phyloP scores from a whole-genome alignment of 1,139 yeast species.

The Lodderomyces beijingensis region DNA sequence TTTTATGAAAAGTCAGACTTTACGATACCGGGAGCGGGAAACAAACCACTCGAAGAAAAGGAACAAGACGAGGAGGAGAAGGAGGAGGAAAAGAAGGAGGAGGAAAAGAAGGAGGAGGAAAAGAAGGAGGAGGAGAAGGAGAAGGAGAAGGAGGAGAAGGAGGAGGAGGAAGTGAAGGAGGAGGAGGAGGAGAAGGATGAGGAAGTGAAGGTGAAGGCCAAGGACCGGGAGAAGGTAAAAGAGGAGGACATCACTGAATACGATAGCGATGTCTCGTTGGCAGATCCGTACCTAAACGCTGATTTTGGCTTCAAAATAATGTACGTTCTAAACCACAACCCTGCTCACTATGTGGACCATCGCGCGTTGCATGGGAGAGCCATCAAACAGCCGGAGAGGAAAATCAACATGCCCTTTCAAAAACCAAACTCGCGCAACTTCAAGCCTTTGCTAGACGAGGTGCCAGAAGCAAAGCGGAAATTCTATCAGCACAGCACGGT shows the following conservation, averaged over 20 bases:
- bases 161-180: background rate
- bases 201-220: background rate
- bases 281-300: constrained; percentile 48
- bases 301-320: constrained; percentile 51
- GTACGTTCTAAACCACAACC: constrained; percentile 16
- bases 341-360: background rate
- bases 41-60: constrained; percentile 32
- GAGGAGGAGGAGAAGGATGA: background rate
- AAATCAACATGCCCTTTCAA: constrained; percentile 26
- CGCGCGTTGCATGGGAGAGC: background rate
- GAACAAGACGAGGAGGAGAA: background rate
- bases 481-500: constrained; percentile 19
- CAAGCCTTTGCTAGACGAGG: constrained; percentile 23
- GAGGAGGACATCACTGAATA: constrained; percentile 19
- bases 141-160: constrained; percentile 3
- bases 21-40: constrained; percentile 20
- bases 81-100: background rate
- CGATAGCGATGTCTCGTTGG: constrained; percentile 47
- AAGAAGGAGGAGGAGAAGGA: constrained; percentile 14
- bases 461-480: constrained; percentile 26
- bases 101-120: background rate
- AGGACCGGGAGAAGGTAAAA: background rate
- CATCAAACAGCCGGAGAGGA: constrained; percentile 7
- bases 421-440: constrained; percentile 29
- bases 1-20: constrained; percentile 33